Evolutionary conservation across 2,329 filamentous ascomycete species (phyloP).

Genomic region (Neofusicoccum ribis): DNA sequence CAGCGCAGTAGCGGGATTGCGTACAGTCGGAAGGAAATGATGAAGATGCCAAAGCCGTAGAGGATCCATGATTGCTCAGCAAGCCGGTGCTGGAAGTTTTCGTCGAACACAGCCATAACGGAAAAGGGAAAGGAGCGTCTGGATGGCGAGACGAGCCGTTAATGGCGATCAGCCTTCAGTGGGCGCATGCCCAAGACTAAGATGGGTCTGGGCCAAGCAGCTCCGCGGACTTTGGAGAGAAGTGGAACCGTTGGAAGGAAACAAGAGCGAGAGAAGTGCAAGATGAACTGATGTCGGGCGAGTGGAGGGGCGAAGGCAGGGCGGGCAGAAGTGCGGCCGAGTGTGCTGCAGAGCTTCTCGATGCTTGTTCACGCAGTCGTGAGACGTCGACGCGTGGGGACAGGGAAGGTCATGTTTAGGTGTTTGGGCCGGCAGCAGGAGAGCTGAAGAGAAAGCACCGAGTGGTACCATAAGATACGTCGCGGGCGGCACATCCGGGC

Average conservation of each 20-base stretch:
- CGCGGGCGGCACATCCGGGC: not conserved
- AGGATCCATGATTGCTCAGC: slow-evolving; percentile 31
- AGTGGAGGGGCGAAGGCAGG: not conserved
- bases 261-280: not conserved
- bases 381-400: not conserved
- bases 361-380: not conserved
- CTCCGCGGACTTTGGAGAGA: not conserved
- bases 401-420: slow-evolving; percentile 2
- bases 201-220: not conserved
- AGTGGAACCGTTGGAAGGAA: not conserved
- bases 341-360: not conserved
- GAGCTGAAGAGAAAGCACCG: not conserved
- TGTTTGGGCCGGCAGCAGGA: slow-evolving; percentile 5
- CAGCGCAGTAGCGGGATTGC: not conserved
- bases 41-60: slow-evolving; percentile 31
- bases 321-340: not conserved
- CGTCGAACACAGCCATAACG: slow-evolving; percentile 8
- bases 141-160: not conserved
- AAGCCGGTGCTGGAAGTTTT: not conserved
- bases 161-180: slow-evolving; percentile 3
- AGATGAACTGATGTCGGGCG: not conserved
- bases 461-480: not conserved
- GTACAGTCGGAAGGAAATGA: slow-evolving; percentile 32
- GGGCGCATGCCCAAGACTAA: not conserved
- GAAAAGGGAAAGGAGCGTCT: not conserved